Conservation (phyloP, 2,329 filamentous ascomycete genomes). For the Ceratocystis variospora region DNA sequence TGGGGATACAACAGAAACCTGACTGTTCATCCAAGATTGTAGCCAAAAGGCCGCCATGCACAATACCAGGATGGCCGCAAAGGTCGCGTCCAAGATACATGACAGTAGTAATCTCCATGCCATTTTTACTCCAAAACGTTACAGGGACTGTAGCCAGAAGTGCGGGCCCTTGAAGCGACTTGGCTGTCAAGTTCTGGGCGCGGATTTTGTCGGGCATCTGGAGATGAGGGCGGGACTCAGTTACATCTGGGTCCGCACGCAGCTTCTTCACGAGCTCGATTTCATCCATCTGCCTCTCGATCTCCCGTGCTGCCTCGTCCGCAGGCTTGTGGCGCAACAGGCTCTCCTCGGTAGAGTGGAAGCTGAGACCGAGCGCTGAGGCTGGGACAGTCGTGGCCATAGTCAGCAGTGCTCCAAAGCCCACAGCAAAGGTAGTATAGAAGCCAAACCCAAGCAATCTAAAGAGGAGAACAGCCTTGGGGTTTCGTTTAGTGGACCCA, state of each 20-base stretch:
- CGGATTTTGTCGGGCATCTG: slow-evolving; percentile 64
- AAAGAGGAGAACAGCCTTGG: slow-evolving; percentile 10
- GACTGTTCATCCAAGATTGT: slow-evolving; percentile 86
- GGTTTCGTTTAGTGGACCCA: slow-evolving; percentile 4
- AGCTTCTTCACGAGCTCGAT: slow-evolving; percentile 63
- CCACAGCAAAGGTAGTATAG: slow-evolving; percentile 13
- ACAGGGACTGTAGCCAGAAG: slow-evolving; percentile 71
- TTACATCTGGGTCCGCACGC: slow-evolving; percentile 50
- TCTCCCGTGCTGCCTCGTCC: slow-evolving; percentile 41
- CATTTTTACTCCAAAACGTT: slow-evolving; percentile 57
- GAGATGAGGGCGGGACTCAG: slow-evolving; percentile 71
- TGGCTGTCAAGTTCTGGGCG: slow-evolving; percentile 65
- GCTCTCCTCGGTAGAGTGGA: slow-evolving; percentile 53
- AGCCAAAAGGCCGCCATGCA: slow-evolving; percentile 80
- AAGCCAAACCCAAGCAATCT: slow-evolving; percentile 12
- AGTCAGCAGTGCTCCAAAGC: slow-evolving; percentile 13
- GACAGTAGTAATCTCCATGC: slow-evolving; percentile 56
- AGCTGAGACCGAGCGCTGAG: slow-evolving; percentile 21
- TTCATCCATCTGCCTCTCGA: slow-evolving; percentile 60
- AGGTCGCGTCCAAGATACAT: slow-evolving; percentile 59
- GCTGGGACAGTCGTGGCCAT: slow-evolving; percentile 19
- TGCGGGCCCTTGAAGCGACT: slow-evolving; percentile 59
- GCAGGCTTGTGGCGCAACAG: slow-evolving; percentile 48
- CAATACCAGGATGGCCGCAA: slow-evolving; percentile 79
- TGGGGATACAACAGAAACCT: slow-evolving; percentile 75